Percentiles rank a stretch among this genome's conserved stretches.
Evolutionary conservation across 768 basidiomycete genomes (phyloP).

Genomic region (Erythrobasidium yunnanense): DNA sequence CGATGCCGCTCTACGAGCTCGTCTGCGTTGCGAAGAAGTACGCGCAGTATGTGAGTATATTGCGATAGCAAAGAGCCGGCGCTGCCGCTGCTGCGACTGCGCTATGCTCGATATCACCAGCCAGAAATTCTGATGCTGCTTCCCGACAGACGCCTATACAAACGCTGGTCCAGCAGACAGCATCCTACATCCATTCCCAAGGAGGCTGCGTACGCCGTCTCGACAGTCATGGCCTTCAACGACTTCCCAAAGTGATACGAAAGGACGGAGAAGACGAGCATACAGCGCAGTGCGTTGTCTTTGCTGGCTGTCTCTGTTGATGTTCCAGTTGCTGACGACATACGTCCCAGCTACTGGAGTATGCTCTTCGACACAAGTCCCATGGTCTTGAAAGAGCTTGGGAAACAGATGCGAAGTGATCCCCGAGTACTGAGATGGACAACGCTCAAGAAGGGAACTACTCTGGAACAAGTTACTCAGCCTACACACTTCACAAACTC

Average conservation of each 20-base stretch:
- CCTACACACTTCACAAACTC: no score
- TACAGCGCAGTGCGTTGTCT: not conserved
- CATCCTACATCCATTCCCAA: not conserved
- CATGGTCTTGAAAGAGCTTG: not conserved
- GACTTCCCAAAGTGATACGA: not conserved
- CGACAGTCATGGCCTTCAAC: not conserved
- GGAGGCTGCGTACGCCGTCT: not conserved
- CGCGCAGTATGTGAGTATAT: not conserved
- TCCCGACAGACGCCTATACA: not conserved
- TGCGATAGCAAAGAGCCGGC: not conserved
- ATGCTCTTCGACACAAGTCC: not conserved
- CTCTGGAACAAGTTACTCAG: not conserved
- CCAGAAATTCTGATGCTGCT: no score
- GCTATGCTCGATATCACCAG: no score
- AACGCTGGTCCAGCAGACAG: not conserved
- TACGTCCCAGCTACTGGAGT: not conserved
- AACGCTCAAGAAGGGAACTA: not conserved
- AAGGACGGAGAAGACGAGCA: not conserved
- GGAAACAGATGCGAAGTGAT: not conserved
- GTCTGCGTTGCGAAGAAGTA: not conserved
- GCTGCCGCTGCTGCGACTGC: no score
- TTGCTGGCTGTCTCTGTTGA: no score
- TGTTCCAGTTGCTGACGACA: no score
- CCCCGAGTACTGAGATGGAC: not conserved
- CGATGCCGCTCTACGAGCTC: not conserved